Percentiles rank a stretch among this genome's conserved stretches.
Conservation (phyloP, 2,329 filamentous ascomycete species). For the Teratosphaeriaceae sp. region DNA sequence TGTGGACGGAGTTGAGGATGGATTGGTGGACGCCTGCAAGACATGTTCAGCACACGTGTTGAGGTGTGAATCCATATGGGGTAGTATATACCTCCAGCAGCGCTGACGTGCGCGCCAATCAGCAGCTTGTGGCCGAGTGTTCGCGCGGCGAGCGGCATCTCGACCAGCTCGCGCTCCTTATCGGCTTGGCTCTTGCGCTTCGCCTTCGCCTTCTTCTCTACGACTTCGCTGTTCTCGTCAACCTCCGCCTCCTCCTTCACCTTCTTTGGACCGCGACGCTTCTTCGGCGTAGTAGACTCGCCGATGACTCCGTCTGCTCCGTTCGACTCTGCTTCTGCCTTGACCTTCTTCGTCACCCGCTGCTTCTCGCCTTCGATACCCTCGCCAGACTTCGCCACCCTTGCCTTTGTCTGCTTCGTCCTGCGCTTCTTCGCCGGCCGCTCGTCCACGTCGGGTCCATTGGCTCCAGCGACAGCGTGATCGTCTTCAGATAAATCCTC, state of each 20-base stretch:
- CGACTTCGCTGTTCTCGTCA: conserved; percentile 1
- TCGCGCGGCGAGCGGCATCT: conserved; percentile 61
- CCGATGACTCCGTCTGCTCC: conserved; percentile 9
- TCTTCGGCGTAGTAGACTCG: conserved; percentile 8
- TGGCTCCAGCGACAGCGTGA: conserved; percentile 5
- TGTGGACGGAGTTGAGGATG: conserved; percentile 44
- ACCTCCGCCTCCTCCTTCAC: conserved; percentile 8
- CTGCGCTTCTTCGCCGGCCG: conserved; percentile 16
- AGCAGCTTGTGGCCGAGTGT: conserved; percentile 70
- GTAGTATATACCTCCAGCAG: conserved; percentile 70
- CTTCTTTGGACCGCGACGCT: conserved; percentile 8
- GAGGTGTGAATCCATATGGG: conserved; percentile 3
- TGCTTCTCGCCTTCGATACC: neutral
- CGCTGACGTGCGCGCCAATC: conserved; percentile 88
- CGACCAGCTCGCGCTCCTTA: conserved; percentile 49
- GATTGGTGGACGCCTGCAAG: conserved; percentile 76
- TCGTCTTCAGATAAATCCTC: conserved; percentile 10
- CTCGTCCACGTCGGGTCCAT: conserved; percentile 3
- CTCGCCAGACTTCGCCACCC: neutral
- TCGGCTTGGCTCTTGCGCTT: conserved; percentile 49
- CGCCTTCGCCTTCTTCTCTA: conserved; percentile 12
- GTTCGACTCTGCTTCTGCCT: conserved; percentile 6
- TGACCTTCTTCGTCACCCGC: conserved; percentile 8
- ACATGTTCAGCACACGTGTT: neutral
- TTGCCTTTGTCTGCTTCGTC: conserved; percentile 1